Evolutionary conservation across 805 yeast genomes (phyloP), one percentile per base, ranked within the genome.

Genomic region (Yamadazyma akitaensis): DNA sequence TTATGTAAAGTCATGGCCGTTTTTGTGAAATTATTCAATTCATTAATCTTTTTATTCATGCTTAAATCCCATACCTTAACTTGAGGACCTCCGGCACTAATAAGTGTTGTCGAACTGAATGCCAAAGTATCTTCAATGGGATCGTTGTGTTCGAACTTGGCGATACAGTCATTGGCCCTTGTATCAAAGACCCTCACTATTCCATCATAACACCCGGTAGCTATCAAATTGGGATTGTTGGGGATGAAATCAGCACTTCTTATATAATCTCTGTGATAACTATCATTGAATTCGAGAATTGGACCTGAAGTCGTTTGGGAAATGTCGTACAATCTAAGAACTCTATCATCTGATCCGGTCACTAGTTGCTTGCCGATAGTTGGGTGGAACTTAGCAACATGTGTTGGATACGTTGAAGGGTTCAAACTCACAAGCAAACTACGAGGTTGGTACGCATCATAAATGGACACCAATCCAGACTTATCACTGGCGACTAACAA

Each of bases 161-260:
- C 72, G 5, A 88, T 80, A 36, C 90, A 80, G 35, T 72, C 76
- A 33, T 68, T 63, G n/a, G 53, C 49, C 65, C 98, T 78, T 3
- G 94, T 79, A 68, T 92, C 99, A 59, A 85, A 92, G 5, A 94
- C 64, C 54, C 98, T 75, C 4, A 92, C 84, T 21, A 72, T 64
- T 9, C 97, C 96, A 65, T 94, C 99, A 61, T 94, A 94, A 60
- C 95, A 90, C 44, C 98, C 99, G 1, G 97, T 88, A 13, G 85
- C 84, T n/a, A 94, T 71, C 51, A 91, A 71, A 59, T 86, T 87
- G 25, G 89, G 84, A 44, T 85, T 83, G 17, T 73, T 73, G 2
- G 92, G 92, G 32, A 91, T 77, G 62, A 88, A 88, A 47, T 75
- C 75, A 5, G 88, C 95, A 5, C 92, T 73, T 56, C 99, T 78